Evolutionary conservation across 2,329 filamentous ascomycete genomes (phyloP).

Genomic region (Teratosphaeria viscida): DNA sequence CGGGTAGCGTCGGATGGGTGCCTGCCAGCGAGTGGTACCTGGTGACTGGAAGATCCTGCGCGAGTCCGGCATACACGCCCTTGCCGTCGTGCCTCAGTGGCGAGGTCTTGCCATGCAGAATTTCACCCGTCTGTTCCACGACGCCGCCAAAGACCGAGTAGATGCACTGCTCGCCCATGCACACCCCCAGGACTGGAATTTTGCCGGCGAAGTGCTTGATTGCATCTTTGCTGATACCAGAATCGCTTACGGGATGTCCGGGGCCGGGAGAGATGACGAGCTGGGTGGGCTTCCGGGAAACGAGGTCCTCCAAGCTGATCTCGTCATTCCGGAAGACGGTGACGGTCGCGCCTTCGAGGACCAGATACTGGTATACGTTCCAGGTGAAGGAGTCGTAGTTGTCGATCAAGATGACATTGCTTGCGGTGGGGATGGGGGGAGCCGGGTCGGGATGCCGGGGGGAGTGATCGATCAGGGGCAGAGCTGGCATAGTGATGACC

Average conservation of each 20-base stretch:
- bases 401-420: slow-evolving; percentile 90
- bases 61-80: slow-evolving; percentile 78
- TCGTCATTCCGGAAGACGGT: slow-evolving; percentile 89
- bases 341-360: slow-evolving; percentile 81
- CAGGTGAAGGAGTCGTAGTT: slow-evolving; percentile 98
- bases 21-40: slow-evolving; percentile 94
- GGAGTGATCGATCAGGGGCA: slow-evolving; percentile 55
- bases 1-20: slow-evolving; percentile 75
- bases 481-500: not conserved
- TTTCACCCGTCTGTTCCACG: slow-evolving; percentile 88
- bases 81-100: slow-evolving; percentile 78
- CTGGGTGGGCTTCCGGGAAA: slow-evolving; percentile 78
- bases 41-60: slow-evolving; percentile 75
- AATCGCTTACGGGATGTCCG: slow-evolving; percentile 82
- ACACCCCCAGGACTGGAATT: slow-evolving; percentile 92
- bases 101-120: slow-evolving; percentile 94
- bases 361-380: slow-evolving; percentile 98
- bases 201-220: slow-evolving; percentile 89
- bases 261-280: slow-evolving; percentile 91
- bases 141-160: slow-evolving; percentile 86
- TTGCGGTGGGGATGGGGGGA: slow-evolving; percentile 63
- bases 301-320: slow-evolving; percentile 72
- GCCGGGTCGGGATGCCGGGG: slow-evolving; percentile 72
- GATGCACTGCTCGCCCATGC: slow-evolving; percentile 99
- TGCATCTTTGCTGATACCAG: slow-evolving; percentile 84